Percentiles rank a stretch among this genome's conserved stretches.
phyloP scores from a whole-genome alignment of 2,329 filamentous ascomycete species.

The Cordyceps cateniannulata region DNA sequence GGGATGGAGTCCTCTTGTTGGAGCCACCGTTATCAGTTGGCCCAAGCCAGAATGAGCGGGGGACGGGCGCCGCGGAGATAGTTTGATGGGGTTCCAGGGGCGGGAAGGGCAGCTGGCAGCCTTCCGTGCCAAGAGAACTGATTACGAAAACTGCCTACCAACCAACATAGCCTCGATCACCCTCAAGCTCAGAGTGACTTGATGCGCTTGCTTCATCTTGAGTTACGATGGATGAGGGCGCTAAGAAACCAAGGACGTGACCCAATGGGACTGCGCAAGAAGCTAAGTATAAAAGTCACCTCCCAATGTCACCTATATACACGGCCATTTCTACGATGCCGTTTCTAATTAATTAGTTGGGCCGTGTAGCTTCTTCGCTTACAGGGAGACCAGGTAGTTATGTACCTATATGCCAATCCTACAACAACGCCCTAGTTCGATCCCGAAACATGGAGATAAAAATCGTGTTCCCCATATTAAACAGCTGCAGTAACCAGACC shows the following conservation, averaged over 20 bases:
- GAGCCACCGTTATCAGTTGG: constrained; percentile 10
- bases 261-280: not conserved
- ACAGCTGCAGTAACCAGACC: not conserved
- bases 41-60: constrained; percentile 2
- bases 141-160: constrained; percentile 5
- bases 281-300: too few species aligned
- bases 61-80: constrained; percentile 2
- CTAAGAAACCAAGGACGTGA: not conserved
- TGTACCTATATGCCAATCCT: not conserved
- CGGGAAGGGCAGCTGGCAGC: not conserved
- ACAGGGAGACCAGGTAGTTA: not conserved
- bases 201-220: not conserved
- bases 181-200: not conserved
- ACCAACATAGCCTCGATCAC: not conserved
- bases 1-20: not conserved
- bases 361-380: too few species aligned
- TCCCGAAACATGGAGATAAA: not conserved
- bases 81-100: not conserved
- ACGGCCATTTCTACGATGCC: not conserved
- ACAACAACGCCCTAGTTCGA: not conserved
- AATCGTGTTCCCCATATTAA: not conserved
- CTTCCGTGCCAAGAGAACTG: not conserved
- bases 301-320: not conserved
- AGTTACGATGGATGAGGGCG: not conserved
- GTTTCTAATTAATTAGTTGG: not conserved